Evolutionary conservation across 2,329 filamentous ascomycete genomes (phyloP).

Genomic region (Hortaea werneckii): DNA sequence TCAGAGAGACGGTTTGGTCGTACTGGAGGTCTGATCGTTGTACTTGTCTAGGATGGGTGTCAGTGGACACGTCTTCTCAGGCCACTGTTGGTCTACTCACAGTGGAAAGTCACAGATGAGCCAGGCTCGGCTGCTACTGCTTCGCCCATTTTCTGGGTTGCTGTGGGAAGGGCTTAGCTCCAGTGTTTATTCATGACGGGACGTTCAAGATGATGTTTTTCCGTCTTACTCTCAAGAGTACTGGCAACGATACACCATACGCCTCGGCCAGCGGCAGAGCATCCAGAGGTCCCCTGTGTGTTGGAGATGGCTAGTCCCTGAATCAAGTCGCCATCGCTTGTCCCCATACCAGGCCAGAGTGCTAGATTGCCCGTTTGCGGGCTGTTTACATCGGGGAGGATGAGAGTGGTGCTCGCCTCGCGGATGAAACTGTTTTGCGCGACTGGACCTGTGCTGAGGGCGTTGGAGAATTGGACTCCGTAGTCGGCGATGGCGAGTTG

Average conservation of each 20-base stretch:
- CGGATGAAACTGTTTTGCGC: constrained; percentile 33
- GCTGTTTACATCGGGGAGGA: constrained; percentile 31
- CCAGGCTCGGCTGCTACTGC: too few species aligned
- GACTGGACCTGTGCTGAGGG: constrained; percentile 37
- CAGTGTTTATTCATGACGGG: too few species aligned
- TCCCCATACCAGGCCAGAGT: constrained; percentile 42
- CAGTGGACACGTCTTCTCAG: too few species aligned
- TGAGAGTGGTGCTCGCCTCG: constrained; percentile 35
- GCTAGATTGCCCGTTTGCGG: constrained; percentile 30
- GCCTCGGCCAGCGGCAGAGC: too few species aligned
- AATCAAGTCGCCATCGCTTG: constrained; percentile 37
- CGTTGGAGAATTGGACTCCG: not conserved
- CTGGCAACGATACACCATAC: too few species aligned
- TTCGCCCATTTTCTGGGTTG: too few species aligned
- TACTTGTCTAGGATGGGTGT: constrained; percentile 23
- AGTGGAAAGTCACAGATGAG: too few species aligned
- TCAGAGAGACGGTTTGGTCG: constrained; percentile 31
- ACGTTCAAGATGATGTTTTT: too few species aligned
- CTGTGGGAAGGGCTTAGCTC: too few species aligned
- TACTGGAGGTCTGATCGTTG: constrained; percentile 33
- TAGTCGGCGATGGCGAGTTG: not conserved
- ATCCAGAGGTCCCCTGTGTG: too few species aligned
- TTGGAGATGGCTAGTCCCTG: constrained; percentile 30
- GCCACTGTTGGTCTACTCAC: too few species aligned
- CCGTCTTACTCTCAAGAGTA: too few species aligned